Base-by-base conservation (phyloP, 306 rosid species). In the Alnus rubra region DNA sequence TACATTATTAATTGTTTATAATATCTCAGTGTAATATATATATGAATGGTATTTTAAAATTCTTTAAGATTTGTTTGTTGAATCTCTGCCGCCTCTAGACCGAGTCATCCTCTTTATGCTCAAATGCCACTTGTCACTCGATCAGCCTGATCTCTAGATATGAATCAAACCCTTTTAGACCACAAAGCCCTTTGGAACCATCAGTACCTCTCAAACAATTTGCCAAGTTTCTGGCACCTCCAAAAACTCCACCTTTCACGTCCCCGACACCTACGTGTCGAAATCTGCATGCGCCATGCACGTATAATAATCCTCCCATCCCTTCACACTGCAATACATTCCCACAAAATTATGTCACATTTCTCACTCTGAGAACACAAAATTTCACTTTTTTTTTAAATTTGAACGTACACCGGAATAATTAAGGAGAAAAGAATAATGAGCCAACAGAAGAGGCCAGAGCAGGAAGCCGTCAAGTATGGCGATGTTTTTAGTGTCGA, bases 371-470 rank as follows among this genome's bases (percentile, higher is more conserved):
- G 3, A 74, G 39, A 31, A 9, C 64, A 1, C 7, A 45, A 35
- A 82, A 7, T 15, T 33, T 33, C 37, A 23, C 37, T 2, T 33
- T 33, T 33, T 33, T 33, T 33, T 1, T 1, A 33, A 33, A 33
- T 33, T 33, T 33, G 8, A 12, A 23, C 28, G 28, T 23, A 23
- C 28, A 23, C 28, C 28, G 28, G 28, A 23, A 23, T 23, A 23
- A 23, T 23, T 23, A 23, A 4, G 23, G 13, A 13, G 0, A 2
- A 4, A 30, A 13, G 2, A 0, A 2, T 13, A 44, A 79, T 58
- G 45, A 91, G 83, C 94, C 86, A 88, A 75, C 91, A 91, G 60
- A 67, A 30, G 47, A 84, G 51, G 81, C 69, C 84, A 2, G 58
- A 71, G 62, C 82, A 80, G 65, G 79, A 78, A 71, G 76, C 83